Base-by-base conservation (phyloP, 805 yeast species). In the Hanseniaspora guilliermondii region DNA sequence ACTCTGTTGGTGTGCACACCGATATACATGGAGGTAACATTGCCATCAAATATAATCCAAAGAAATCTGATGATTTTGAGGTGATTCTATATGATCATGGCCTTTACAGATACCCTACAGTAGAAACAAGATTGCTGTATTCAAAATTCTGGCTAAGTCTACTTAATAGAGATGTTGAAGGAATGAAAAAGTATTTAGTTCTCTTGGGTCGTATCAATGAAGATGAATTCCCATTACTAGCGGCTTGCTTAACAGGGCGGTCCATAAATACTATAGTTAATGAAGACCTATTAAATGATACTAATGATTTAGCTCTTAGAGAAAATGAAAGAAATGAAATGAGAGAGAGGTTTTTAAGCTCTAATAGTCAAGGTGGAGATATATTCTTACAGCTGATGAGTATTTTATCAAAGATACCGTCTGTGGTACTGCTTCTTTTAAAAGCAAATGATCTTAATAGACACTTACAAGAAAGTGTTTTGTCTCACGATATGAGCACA, bases 21-120 rank as follows among this genome's bases (percentile, higher is more conserved):
- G 99, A 93, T 66, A 98, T 98, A 1, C 99, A 93, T 66, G 96
- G 95, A 11, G 99, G 99, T 0, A 93, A 93, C 63, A 71, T 93
- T 56, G 96, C 97, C 0, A 87, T 93, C 22, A 72, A 88, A 55
- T 59, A 60, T 3, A 49, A 60, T 11, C 41, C 42, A 25, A 35
- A 25, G 16, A 40, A 46, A 35, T 35, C 47, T 27, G 87, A 83
- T 64, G 89, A 91, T 65, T 93, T 93, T 65, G 98, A 93, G 67
- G 86, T 93, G 50, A 73, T 93, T 6, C 73, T 93, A 19, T 94
- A 87, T 65, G 99, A 93, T 68, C 98, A 93, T 67, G 99, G 98
- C 0, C 73, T 93, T 19, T 93, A 93, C 66, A 75, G 99, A 57
- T 79, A 83, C 56, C 87, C 94, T 12, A 84, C 95, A 1, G 72